Percentiles rank a stretch among this genome's conserved stretches.
These are phyloP conservation scores for Aegilops tauschii DNA, from an alignment of 176 grass and related monocot genomes.

Conservation along the genomic window DNA sequence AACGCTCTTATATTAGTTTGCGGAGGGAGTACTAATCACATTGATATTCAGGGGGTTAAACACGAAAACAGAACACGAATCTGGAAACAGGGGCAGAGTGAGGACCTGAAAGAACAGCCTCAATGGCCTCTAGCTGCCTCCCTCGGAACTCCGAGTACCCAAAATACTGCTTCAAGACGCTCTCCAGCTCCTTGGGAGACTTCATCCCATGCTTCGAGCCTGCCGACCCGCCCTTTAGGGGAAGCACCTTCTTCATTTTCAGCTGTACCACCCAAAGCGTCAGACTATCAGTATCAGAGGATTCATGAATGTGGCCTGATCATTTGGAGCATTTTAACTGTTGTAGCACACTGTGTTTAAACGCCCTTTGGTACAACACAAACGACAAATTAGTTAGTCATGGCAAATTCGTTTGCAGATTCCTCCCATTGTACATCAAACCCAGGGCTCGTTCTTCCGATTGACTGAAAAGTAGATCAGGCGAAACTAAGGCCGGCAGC, in stretches of 20 bases:
- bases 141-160: constrained; percentile 76
- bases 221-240: constrained; percentile 29
- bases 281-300: background rate
- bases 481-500: background rate
- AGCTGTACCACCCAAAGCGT: constrained; percentile 14
- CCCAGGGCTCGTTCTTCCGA: background rate
- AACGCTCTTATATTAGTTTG: too few species aligned
- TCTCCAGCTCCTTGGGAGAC: constrained; percentile 45
- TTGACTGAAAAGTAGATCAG: background rate
- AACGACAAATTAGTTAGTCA: background rate
- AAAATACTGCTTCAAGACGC: constrained; percentile 65
- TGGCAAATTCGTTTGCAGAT: background rate
- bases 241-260: constrained; percentile 78
- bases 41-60: background rate
- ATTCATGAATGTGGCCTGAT: background rate
- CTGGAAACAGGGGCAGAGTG: background rate
- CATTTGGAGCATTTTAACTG: background rate
- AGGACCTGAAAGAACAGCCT: constrained; percentile 86
- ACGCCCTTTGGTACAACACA: background rate
- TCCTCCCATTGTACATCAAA: background rate
- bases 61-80: background rate
- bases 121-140: constrained; percentile 82
- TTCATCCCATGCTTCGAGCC: constrained; percentile 21
- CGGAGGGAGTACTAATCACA: background rate
- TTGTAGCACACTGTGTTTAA: background rate